phyloP scores from a whole-genome alignment of 1,139 yeast species.

The Nakaseomyces bracarensis region DNA sequence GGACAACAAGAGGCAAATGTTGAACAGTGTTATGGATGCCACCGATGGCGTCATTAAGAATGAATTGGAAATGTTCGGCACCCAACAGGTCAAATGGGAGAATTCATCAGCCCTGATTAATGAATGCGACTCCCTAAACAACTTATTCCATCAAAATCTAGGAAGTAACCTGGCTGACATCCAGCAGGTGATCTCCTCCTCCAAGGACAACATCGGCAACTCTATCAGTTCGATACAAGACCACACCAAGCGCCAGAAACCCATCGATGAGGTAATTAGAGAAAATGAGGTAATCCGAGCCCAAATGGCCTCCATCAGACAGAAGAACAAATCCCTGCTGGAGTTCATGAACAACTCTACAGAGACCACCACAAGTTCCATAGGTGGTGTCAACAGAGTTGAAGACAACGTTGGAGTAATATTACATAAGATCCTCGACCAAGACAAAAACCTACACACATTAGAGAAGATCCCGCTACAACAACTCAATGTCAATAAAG shows the following conservation, averaged over 20 bases:
- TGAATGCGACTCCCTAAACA: constrained; percentile 31
- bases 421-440: neutral
- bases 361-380: neutral
- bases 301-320: neutral
- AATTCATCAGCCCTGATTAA: constrained; percentile 31
- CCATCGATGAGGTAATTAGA: neutral
- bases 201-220: constrained; percentile 16
- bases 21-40: constrained; percentile 26
- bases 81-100: constrained; percentile 32
- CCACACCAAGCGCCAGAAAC: neutral
- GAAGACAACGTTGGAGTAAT: neutral
- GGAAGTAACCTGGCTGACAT: constrained; percentile 8
- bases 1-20: constrained; percentile 28
- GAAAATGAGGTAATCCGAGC: neutral
- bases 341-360: neutral
- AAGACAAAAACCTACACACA: neutral
- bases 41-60: constrained; percentile 30
- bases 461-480: neutral
- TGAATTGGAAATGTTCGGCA: constrained; percentile 30
- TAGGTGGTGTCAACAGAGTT: constrained; percentile 3
- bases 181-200: constrained; percentile 11
- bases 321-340: neutral
- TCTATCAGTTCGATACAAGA: constrained; percentile 10
- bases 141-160: constrained; percentile 17
- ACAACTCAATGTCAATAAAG: neutral